Evolutionary conservation across 495 filamentous ascomycete species (phyloP), one percentile per base, ranked within the genome.

Genomic region (Trichoderma parareesei): DNA sequence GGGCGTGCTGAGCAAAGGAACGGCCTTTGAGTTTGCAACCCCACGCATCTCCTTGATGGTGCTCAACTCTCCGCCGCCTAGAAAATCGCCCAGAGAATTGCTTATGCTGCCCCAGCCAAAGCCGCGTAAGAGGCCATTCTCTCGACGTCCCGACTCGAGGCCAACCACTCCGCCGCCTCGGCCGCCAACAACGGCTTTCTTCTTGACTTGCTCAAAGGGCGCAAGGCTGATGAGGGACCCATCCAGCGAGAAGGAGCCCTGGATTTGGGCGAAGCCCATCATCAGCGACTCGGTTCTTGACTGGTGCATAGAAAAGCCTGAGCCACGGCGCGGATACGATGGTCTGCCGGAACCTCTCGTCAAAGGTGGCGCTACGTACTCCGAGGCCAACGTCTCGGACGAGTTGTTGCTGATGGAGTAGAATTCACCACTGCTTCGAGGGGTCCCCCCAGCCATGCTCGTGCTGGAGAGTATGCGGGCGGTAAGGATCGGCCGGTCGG

Each of bases 261-360:
- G 87, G n/a, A 97, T 84, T 72, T 98, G 93, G 5, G 89, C 95
- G 77, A 96, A 98, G 10, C 93, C 94, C 94, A 98, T 98, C 86
- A 98, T 93, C 62, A 98, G 75, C 16, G 88, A 85, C 76, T 98
- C 92, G 66, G 67, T 67, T 67, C 76, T 81, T 41, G 77, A 71
- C 27, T 79, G 76, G 71, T 75, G 57, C 73, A 76, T 7, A 77
- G 78, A 76, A 20, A 89, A 69, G 67, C 77, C 85, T 35, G 90
- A 92, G 67, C 77, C 77, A 67, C 86, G 82, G 49, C 90, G 84
- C 38, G 72, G 74, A 73, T 91, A 89, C 10, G 82, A 71, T 43
- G 83, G 67, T 68, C 81, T 77, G 60, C 79, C 79, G 53, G 69
- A 71, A 1, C 68, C 64, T 62, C 76, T 68, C 59, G 76, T 68